A percentile compares a stretch with the other conserved stretches of the same genome.
These are phyloP conservation scores for Coemansia sp. DNA, from an alignment of 371 early-diverging fungal genomes.

Conservation along the genomic window DNA sequence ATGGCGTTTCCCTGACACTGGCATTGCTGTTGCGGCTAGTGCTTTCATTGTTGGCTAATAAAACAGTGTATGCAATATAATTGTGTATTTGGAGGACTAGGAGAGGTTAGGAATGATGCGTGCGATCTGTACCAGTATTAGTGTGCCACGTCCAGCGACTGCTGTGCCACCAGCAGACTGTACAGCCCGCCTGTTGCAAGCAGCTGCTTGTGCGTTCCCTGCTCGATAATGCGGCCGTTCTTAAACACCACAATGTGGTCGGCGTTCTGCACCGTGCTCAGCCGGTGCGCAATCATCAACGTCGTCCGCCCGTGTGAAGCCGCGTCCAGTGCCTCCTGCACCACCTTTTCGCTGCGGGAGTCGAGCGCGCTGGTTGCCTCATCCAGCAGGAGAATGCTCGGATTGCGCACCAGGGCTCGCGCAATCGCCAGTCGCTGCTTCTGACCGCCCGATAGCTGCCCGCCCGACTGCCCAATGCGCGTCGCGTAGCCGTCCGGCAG, in stretches of 20 bases:
- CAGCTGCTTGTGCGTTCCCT: conserved; percentile 48
- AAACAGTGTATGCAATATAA: no score
- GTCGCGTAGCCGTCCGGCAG: conserved; percentile 79
- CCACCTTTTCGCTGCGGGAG: conserved; percentile 82
- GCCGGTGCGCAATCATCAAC: conserved; percentile 54
- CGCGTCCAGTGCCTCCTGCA: conserved; percentile 85
- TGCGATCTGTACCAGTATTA: neutral
- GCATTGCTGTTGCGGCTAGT: no score
- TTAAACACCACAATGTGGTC: conserved; percentile 44
- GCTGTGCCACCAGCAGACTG: conserved; percentile 37
- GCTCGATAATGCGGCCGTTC: conserved; percentile 46
- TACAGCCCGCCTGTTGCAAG: conserved; percentile 34
- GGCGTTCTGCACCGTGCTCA: conserved; percentile 60
- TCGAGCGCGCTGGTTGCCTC: conserved; percentile 97
- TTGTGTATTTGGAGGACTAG: no score
- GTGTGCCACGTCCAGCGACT: conserved; percentile 37
- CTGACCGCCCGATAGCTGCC: conserved; percentile 81
- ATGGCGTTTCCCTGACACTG: no score
- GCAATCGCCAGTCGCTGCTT: conserved; percentile 73
- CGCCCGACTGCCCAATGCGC: conserved; percentile 76
- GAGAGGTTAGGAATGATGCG: no score
- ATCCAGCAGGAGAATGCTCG: conserved; percentile 84
- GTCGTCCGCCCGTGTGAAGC: conserved; percentile 79
- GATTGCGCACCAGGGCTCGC: conserved; percentile 63
- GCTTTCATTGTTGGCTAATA: no score